Evolutionary conservation across 2,329 filamentous ascomycete genomes (phyloP).

Genomic region (Paradendryphiella salina): DNA sequence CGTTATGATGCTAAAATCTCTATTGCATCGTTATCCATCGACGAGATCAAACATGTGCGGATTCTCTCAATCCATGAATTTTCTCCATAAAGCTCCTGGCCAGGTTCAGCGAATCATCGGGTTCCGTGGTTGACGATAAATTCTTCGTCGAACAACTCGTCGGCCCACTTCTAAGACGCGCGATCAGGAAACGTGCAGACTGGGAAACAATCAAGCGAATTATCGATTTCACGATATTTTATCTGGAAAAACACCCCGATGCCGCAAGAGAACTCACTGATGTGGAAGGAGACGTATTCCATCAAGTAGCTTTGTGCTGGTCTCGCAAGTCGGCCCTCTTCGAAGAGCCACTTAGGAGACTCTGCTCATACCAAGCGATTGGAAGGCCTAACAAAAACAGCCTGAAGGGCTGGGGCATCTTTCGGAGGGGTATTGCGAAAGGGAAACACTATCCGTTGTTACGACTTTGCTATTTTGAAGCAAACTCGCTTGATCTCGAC

Average conservation of each 20-base stretch:
- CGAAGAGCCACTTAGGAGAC: conserved; percentile 13
- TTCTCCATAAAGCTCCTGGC: conserved; percentile 29
- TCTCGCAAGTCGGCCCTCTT: conserved; percentile 27
- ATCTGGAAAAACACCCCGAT: conserved; percentile 19
- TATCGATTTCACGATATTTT: conserved; percentile 20
- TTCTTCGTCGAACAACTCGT: conserved; percentile 23
- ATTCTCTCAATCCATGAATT: conserved; percentile 36
- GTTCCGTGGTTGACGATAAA: conserved; percentile 2
- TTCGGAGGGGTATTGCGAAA: conserved; percentile 10
- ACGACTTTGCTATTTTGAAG: conserved; percentile 19
- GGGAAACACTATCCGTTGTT: conserved; percentile 26
- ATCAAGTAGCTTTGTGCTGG: conserved; percentile 32
- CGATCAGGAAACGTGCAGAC: conserved; percentile 19
- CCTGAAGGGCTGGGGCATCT: conserved; percentile 1
- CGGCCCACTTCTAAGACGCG: conserved; percentile 28
- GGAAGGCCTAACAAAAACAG: not conserved
- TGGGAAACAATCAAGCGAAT: conserved; percentile 25
- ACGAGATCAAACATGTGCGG: conserved; percentile 2
- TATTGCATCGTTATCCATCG: conserved; percentile 19
- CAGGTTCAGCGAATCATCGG: conserved; percentile 8
- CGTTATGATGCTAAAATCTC: conserved; percentile 7
- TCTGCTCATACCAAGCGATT: conserved; percentile 9
- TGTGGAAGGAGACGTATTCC: conserved; percentile 16
- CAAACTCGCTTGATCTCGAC: conserved; percentile 23
- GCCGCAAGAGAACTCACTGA: conserved; percentile 11